Conservation (phyloP, 2,329 filamentous ascomycete species). For the Epichloe elymi region DNA sequence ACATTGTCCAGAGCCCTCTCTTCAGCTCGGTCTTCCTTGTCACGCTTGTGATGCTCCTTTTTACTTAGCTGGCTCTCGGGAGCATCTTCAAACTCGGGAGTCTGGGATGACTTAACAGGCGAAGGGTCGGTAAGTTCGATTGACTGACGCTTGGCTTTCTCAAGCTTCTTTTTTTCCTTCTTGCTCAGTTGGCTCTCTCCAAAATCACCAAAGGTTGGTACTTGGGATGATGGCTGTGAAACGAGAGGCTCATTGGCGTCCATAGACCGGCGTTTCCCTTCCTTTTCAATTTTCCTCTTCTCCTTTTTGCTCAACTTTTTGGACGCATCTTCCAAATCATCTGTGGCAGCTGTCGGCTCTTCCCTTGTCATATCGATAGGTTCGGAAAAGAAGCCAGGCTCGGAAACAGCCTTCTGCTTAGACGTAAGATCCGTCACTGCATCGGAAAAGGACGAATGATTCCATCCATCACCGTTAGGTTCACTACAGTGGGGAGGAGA, state of each 20-base stretch:
- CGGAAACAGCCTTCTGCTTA: constrained; percentile 11
- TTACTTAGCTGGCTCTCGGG: constrained; percentile 18
- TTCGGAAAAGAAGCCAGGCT: constrained; percentile 32
- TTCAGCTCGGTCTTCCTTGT: constrained; percentile 18
- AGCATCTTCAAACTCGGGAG: constrained; percentile 11
- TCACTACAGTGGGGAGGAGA: constrained; percentile 50
- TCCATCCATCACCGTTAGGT: constrained; percentile 24
- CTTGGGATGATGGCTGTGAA: background rate
- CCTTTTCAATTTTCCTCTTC: constrained; percentile 34
- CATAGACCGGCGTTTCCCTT: constrained; percentile 19
- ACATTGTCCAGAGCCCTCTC: constrained; percentile 11
- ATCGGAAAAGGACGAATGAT: constrained; percentile 36
- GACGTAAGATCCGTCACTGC: constrained; percentile 28
- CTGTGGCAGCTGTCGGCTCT: constrained; percentile 11
- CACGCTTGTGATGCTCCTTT: constrained; percentile 28
- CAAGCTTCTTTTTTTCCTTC: constrained; percentile 34
- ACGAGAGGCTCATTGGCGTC: constrained; percentile 6
- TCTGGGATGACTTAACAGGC: constrained; percentile 2
- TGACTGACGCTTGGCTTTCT: constrained; percentile 19
- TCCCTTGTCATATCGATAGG: constrained; percentile 32
- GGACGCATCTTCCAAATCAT: constrained; percentile 13
- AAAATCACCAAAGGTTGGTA: constrained; percentile 10
- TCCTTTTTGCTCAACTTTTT: constrained; percentile 34
- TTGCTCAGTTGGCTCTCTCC: constrained; percentile 25
- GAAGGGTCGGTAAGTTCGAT: constrained; percentile 4